These are phyloP conservation scores for Boletus pseudo-olivaceus DNA, from an alignment of 768 basidiomycete genomes.

Conservation along the genomic window DNA sequence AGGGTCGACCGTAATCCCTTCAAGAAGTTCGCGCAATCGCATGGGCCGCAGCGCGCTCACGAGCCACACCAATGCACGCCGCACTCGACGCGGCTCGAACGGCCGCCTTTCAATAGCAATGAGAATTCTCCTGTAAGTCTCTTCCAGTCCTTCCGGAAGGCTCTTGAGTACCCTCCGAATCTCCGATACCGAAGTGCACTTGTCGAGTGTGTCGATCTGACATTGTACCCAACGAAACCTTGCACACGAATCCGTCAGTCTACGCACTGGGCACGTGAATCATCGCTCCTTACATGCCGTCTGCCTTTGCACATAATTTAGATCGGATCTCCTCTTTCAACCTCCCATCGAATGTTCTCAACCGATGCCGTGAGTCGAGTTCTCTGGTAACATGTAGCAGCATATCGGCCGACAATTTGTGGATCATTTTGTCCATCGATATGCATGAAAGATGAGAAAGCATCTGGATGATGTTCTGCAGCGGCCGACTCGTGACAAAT, in stretches of 20 bases:
- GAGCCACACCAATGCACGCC: constrained; percentile 11
- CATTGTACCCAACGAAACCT: constrained; percentile 20
- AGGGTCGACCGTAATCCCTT: constrained; percentile 5
- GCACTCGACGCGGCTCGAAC: not conserved
- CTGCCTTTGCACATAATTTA: constrained; percentile 6
- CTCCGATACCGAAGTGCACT: not conserved
- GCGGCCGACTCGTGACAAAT: constrained; percentile 9
- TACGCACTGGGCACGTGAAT: not conserved
- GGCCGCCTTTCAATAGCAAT: not conserved
- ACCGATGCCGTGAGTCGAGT: constrained; percentile 3
- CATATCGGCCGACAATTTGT: constrained; percentile 9
- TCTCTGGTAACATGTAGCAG: constrained; percentile 3
- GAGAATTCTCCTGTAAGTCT: constrained; percentile 22
- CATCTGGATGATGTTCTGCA: not conserved
- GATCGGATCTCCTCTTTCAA: constrained; percentile 10
- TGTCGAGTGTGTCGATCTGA: constrained; percentile 11
- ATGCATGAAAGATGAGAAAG: constrained; percentile 6
- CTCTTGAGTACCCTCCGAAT: constrained; percentile 3
- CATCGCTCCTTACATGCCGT: constrained; percentile 16
- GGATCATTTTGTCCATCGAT: constrained; percentile 5
- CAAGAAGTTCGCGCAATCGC: constrained; percentile 5
- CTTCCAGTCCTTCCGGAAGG: constrained; percentile 18
- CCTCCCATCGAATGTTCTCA: not conserved
- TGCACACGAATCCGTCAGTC: not conserved
- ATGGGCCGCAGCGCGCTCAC: constrained; percentile 8